Base-by-base conservation (phyloP, 1,284 basidiomycete species). In the Apiotrichum veenhuisii region DNA sequence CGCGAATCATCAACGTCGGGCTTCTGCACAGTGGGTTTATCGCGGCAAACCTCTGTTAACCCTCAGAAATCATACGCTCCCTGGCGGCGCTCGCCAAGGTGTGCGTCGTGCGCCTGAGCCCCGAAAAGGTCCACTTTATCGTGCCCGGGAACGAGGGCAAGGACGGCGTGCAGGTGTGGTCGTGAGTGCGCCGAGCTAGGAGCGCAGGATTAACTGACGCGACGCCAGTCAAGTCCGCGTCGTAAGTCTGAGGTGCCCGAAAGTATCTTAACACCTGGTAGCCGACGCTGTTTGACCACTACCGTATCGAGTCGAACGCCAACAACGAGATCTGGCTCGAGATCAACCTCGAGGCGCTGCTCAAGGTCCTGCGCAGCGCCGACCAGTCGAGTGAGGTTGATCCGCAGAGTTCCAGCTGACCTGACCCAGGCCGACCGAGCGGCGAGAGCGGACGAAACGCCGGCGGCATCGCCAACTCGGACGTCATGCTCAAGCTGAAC, bases 131-230 rank as follows among this genome's bases (percentile, higher is more conserved):
- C 78, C 85, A 87, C 60, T 87, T 93, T 63, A 92, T 94, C 55
- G 68, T 77, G 9, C 72, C 76, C 0, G 91, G 88, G 45, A 84
- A 82, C 56, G 88, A 91, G 62, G 87, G 85, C 58, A 87, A 88
- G 63, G 89, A 89, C 9, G 89, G 91, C 3, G 87, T 91, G 9
- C 89, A 93, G 73, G 88, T 93, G 47, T 94, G 91, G 91, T 91
- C 89, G 91, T 93, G 67, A 74, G 89, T 84, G 23, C 14, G 3
- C 18, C 33, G 23, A 26, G 14, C 20, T 26, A 18, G 10, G 34
- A 23, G 22, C 10, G 26, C 17, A 23, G 22, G 36, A 18, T 26
- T 49, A n/a, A 53, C 20, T n/a, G 43, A 54, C 5, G 18, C 37
- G 3, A 11, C 8, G 1, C 0, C 45, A 78, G 75, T 2, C 74